Conservation (phyloP, 257 asterid species). For the Nicotiana benthamiana region DNA sequence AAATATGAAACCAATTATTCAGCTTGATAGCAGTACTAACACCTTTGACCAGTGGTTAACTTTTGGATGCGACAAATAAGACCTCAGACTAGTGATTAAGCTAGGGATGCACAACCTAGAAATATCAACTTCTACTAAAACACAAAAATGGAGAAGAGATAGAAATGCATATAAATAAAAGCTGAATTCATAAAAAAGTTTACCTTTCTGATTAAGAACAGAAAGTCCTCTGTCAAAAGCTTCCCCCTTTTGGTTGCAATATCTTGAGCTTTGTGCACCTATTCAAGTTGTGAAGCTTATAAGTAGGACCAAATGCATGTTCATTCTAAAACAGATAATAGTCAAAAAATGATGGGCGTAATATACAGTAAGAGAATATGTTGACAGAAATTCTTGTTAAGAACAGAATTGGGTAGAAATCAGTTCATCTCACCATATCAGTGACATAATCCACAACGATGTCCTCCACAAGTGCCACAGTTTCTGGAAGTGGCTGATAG, state of each 20-base stretch:
- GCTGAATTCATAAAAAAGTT: neutral
- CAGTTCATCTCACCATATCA: conserved; percentile 49
- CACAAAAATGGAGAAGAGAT: too few relatives aligned
- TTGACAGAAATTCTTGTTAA: neutral
- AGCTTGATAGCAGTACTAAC: neutral
- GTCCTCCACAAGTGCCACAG: conserved; percentile 83
- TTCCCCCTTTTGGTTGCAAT: conserved; percentile 74
- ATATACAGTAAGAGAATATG: neutral
- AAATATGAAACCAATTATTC: neutral
- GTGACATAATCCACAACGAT: conserved; percentile 92
- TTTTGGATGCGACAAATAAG: neutral
- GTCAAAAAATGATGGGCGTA: neutral
- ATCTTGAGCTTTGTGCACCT: conserved; percentile 94
- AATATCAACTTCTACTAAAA: neutral
- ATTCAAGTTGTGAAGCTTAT: neutral
- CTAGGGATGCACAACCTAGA: neutral
- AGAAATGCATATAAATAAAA: too few relatives aligned
- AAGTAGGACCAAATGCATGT: neutral
- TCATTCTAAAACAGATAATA: neutral
- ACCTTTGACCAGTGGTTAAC: neutral
- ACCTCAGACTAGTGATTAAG: neutral
- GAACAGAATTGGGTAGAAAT: neutral
- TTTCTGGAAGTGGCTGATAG: conserved; percentile 86
- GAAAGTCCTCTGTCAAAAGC: conserved; percentile 81
- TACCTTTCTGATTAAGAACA: conserved; percentile 79